A percentile compares a stretch with the other conserved stretches of the same genome.
Evolutionary conservation across 2,329 filamentous ascomycete species (phyloP).

Genomic region (Fusarium beomiforme): DNA sequence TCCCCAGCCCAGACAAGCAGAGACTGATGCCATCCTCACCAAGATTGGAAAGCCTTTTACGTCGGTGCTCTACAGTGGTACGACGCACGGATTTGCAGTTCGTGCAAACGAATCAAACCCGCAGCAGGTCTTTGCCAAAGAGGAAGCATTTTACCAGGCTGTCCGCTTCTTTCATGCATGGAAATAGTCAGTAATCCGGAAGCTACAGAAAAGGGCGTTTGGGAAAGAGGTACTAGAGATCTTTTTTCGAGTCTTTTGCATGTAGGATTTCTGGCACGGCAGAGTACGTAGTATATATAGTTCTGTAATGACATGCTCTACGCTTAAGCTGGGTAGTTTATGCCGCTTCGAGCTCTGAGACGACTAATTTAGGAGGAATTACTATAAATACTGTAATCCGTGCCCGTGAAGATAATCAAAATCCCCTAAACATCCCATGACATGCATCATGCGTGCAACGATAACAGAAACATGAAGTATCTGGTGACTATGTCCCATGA

Average conservation of each 20-base stretch:
- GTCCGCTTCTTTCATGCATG: slow-evolving; percentile 74
- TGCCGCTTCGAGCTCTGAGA: no score
- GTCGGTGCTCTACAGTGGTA: slow-evolving; percentile 72
- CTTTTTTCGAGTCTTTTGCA: neutral
- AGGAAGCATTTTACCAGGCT: slow-evolving; percentile 78
- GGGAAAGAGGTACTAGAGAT: neutral
- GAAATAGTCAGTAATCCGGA: slow-evolving; percentile 5
- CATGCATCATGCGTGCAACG: neutral
- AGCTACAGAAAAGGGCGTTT: no score
- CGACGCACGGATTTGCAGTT: slow-evolving; percentile 76
- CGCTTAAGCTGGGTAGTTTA: no score
- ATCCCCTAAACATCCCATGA: no score
- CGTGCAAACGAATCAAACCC: slow-evolving; percentile 65
- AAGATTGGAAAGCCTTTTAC: slow-evolving; percentile 62
- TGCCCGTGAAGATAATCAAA: neutral
- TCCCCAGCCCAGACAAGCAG: slow-evolving; percentile 8
- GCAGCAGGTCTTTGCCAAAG: slow-evolving; percentile 73
- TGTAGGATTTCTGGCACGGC: neutral
- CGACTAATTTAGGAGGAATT: rapidly evolving
- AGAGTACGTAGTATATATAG: no score
- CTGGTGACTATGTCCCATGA: neutral
- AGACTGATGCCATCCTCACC: slow-evolving; percentile 15
- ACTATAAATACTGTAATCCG: neutral
- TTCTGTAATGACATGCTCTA: no score
- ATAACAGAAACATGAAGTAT: neutral